These are phyloP conservation scores for Digitaria exilis DNA, from an alignment of 202 grass and related monocot genomes.

Conservation along the genomic window DNA sequence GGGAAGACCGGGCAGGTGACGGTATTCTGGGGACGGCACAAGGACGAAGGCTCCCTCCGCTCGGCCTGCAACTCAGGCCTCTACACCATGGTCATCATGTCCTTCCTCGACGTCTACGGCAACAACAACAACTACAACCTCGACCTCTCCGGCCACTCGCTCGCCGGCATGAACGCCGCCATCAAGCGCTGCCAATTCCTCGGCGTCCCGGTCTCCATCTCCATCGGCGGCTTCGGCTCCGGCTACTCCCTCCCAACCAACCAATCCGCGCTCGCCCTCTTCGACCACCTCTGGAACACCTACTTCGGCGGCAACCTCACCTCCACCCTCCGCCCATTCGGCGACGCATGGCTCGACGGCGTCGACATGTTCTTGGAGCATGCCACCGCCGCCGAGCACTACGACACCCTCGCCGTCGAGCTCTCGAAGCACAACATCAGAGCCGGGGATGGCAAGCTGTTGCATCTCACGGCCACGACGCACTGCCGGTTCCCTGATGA, in stretches of 20 bases:
- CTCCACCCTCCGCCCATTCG: not conserved
- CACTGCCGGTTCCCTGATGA: not conserved
- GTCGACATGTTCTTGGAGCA: constrained; percentile 45
- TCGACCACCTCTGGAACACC: constrained; percentile 47
- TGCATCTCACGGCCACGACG: constrained; percentile 21
- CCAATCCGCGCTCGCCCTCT: constrained; percentile 4
- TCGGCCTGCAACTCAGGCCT: constrained; percentile 16
- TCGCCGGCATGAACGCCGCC: constrained; percentile 21
- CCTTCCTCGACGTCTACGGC: constrained; percentile 32
- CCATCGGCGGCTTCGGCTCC: constrained; percentile 36
- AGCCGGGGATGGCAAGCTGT: constrained; percentile 1
- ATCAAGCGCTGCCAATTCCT: constrained; percentile 50
- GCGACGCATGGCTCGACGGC: constrained; percentile 46
- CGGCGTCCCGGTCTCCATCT: constrained; percentile 27
- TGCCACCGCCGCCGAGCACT: not conserved
- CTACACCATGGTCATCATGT: constrained; percentile 34
- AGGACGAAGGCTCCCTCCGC: constrained; percentile 8
- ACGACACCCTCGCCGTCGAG: constrained; percentile 20
- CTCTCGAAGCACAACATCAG: constrained; percentile 40
- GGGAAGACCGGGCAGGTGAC: constrained; percentile 14
- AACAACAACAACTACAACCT: not conserved
- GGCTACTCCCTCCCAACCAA: constrained; percentile 24
- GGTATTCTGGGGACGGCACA: constrained; percentile 28
- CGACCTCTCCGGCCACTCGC: constrained; percentile 28
- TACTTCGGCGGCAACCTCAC: constrained; percentile 29